Evolutionary conservation across 2,329 filamentous ascomycete genomes (phyloP).

Genomic region (Colletotrichum shisoi): DNA sequence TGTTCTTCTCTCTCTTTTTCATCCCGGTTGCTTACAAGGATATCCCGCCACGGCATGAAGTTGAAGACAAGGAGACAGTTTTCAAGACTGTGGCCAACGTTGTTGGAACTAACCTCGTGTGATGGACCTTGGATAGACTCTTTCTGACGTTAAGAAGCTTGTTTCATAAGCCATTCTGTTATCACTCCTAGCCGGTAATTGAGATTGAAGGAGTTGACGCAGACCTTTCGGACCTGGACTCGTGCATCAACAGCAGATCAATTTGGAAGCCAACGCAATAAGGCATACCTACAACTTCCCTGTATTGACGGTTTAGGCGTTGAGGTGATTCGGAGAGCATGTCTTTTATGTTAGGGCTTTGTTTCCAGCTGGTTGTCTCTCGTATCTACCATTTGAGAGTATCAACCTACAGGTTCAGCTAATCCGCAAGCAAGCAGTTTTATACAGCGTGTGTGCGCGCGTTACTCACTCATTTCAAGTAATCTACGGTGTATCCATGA

Average conservation of each 20-base stretch:
- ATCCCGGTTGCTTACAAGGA: neutral
- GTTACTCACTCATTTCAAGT: too few species aligned
- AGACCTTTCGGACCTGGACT: neutral
- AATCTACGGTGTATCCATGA: neutral
- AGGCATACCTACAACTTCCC: neutral
- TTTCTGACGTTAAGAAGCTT: neutral
- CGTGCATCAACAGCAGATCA: neutral
- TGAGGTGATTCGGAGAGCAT: neutral
- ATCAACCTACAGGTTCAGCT: too few species aligned
- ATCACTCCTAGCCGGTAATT: neutral
- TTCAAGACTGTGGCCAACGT: neutral
- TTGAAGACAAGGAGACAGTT: neutral
- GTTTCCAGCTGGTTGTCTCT: neutral
- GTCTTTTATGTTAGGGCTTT: neutral
- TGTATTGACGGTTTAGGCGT: neutral
- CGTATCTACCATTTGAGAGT: too few species aligned
- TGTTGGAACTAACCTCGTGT: neutral
- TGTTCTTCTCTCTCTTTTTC: slow-evolving; percentile 1
- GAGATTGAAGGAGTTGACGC: neutral
- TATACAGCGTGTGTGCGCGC: too few species aligned
- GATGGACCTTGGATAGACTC: neutral
- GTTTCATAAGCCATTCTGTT: neutral
- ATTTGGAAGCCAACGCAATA: neutral
- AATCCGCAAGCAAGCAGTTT: too few species aligned
- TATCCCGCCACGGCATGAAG: neutral